Base-by-base conservation (phyloP, 1,284 basidiomycete genomes). In the Microbotryum lychnidis-dioicae region DNA sequence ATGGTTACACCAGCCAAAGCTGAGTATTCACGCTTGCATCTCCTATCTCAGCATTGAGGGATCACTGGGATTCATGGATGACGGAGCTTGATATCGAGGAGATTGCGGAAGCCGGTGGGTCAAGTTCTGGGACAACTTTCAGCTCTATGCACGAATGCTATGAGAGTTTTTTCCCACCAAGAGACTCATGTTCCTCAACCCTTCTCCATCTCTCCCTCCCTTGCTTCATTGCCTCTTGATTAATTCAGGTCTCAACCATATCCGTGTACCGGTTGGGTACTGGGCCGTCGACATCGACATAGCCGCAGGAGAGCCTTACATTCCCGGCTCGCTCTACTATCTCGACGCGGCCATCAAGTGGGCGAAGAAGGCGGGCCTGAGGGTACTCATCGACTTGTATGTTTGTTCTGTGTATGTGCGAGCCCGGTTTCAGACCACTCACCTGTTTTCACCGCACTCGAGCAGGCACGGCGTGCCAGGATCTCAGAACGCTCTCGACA, bases 51-150 rank as follows among this genome's bases (percentile, higher is more conserved):
- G 37, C 37, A 18, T 42, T 42, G 16, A 72, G 78, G 64, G 75
- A 79, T 16, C 85, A 87, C 68, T 87, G 86, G 85, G 75, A 81
- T 37, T 83, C 83, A 68, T 87, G 85, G 85, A 84, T 86, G 60
- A 85, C 83, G 8, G 84, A 87, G 71, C 80, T 81, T 56, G 86
- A 87, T 70, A 86, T 87, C 70, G 71, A 72, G 21, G 80, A 79
- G 20, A 87, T 87, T 58, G 78, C 75, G 31, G 80, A 80, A n/a
- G 86, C 85, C 42, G 87, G 87, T 1, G 76, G 89, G 56, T 57
- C 7, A 25, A 44, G n/a, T 29, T 33, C 7, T 16, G 1, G 37
- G 89, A 86, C 70, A 87, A 88, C 71, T 86, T 89, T 62, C 82
- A 84, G 83, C 31, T n/a, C 48, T 29, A 18, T 18, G 9, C 10